phyloP scores from a whole-genome alignment of 257 asterid species.

The Solanum lycopersicoides region DNA sequence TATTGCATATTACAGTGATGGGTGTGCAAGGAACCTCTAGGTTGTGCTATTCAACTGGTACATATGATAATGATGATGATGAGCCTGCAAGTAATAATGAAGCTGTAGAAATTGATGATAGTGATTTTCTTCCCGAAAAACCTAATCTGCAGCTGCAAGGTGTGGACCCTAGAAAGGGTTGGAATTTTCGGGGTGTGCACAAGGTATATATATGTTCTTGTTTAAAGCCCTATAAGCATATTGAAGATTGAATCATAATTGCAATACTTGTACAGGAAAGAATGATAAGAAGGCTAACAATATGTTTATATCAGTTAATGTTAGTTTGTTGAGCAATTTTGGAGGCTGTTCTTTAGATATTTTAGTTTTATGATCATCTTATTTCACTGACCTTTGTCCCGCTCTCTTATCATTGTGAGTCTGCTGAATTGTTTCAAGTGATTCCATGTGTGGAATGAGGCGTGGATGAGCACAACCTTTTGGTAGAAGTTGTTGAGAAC shows the following conservation, averaged over 20 bases:
- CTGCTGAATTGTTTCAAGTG: neutral
- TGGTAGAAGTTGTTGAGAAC: neutral
- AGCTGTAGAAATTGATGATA: slow-evolving; percentile 30
- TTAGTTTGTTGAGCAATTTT: neutral
- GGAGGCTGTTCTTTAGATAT: neutral
- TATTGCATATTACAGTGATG: slow-evolving; percentile 15
- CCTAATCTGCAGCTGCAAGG: slow-evolving; percentile 66
- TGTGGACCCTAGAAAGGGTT: slow-evolving; percentile 85
- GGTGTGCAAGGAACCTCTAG: slow-evolving; percentile 36
- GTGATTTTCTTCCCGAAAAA: slow-evolving; percentile 45
- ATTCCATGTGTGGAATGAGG: neutral
- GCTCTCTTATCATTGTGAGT: neutral
- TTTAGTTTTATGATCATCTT: neutral
- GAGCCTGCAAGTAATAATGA: slow-evolving; percentile 9
- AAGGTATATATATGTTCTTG: slow-evolving; percentile 39
- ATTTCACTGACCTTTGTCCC: neutral
- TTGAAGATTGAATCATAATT: neutral
- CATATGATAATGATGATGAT: slow-evolving; percentile 19
- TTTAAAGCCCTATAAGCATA: neutral
- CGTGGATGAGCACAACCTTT: neutral
- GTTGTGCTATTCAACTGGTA: slow-evolving; percentile 43
- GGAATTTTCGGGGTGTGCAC: slow-evolving; percentile 96
- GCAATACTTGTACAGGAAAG: neutral
- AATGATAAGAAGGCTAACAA: neutral
- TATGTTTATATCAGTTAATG: neutral